Conservation (phyloP, 192 early-diverging fungal species). For the Coemansia sp. region DNA sequence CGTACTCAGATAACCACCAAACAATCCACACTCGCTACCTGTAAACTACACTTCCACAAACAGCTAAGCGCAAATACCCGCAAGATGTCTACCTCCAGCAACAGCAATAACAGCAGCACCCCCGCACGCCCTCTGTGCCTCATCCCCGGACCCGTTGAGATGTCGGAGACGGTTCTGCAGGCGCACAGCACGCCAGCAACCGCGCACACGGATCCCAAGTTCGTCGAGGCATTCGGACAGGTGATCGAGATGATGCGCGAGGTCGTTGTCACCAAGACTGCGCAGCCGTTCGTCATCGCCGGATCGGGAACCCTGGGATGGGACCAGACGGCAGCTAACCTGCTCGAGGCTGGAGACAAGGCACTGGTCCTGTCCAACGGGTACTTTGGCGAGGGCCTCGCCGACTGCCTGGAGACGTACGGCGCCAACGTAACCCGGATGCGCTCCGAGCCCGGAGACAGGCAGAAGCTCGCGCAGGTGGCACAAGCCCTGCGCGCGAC, state of each 20-base stretch:
- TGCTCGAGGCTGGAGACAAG: conserved; percentile 84
- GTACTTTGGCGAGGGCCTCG: conserved; percentile 95
- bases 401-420: conserved; percentile 85
- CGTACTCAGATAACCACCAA: not conserved
- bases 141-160: conserved; percentile 97
- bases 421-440: conserved; percentile 83
- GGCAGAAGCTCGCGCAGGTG: conserved; percentile 69
- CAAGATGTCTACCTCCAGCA: conserved; percentile 15
- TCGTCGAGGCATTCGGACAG: conserved; percentile 85
- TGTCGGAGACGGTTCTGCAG: conserved; percentile 79
- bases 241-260: conserved; percentile 81
- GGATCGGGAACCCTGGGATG: conserved; percentile 98
- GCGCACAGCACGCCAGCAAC: conserved; percentile 88
- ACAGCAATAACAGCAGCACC: not conserved
- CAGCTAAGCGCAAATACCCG: conserved; percentile 3
- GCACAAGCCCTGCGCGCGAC: conserved; percentile 61
- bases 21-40: not conserved
- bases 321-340: conserved; percentile 93
- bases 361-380: conserved; percentile 90
- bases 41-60: not conserved
- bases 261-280: conserved; percentile 73
- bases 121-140: conserved; percentile 81
- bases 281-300: conserved; percentile 92
- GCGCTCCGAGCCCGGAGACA: conserved; percentile 65
- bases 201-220: conserved; percentile 88